These are phyloP conservation scores for Pleurozium schreberi DNA, from an alignment of 225 moss, liverwort and hornwort species.

Conservation along the genomic window DNA sequence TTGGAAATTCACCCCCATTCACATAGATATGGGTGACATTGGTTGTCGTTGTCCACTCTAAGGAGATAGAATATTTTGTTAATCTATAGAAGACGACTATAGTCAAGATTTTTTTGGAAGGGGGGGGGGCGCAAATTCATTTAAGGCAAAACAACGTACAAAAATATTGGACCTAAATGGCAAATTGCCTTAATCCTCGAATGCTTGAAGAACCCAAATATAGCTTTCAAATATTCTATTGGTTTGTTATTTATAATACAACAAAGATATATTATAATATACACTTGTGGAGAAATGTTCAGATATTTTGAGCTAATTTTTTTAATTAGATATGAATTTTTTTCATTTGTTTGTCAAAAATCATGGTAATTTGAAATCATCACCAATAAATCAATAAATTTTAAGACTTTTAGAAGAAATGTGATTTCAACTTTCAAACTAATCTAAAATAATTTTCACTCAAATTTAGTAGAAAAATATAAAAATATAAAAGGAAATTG, in stretches of 20 bases:
- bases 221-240: background rate
- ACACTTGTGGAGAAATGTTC: fast-evolving
- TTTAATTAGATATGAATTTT: background rate
- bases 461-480: too few relatives aligned
- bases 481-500: too few relatives aligned
- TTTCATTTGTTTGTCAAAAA: background rate
- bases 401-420: background rate
- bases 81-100: too few relatives aligned
- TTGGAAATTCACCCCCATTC: too few relatives aligned
- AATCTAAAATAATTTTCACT: background rate
- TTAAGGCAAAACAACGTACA: background rate
- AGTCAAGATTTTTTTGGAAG: background rate
- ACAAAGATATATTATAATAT: too few relatives aligned
- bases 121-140: background rate
- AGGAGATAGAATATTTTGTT: background rate
- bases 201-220: background rate
- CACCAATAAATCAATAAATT: background rate
- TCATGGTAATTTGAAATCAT: background rate
- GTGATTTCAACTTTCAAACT: background rate
- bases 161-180: fast-evolving
- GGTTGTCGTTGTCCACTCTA: too few relatives aligned
- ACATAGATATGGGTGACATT: too few relatives aligned
- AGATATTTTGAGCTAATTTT: background rate
- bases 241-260: fast-evolving
- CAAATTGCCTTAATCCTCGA: background rate